Evolutionary conservation across 257 asterid genomes (phyloP), one percentile per base, ranked within the genome.

Genomic region (Solanum chiquidenum): DNA sequence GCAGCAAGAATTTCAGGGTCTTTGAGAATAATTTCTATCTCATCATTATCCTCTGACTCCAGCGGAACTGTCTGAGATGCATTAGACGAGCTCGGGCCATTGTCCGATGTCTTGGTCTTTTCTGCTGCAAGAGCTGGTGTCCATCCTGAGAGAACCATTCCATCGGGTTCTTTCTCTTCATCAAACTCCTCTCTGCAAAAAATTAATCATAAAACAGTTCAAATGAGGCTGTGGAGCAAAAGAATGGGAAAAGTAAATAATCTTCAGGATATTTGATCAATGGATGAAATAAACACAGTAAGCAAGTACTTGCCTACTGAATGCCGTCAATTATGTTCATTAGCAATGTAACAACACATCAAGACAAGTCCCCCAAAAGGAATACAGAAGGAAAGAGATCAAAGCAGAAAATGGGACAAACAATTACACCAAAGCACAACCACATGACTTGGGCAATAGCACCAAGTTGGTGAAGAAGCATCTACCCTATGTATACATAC

Each of bases 101-200:
- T 95, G 86, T 92, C 93, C 72, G 92, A 27, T n/a, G 75, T 7
- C 52, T 90, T 92, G 83, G 90, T 92, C 92, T 93, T 93, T 88
- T 92, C 95, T 34, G 76, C 85, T 5, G 91, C 91, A 82, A 66
- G 90, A 69, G 94, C 89, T 89, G 88, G 93, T 14, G 95, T 93
- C 99, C 98, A 97, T 87, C 99, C 99, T 3, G 93, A 90, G 75
- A 97, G 95, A 87, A 95, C 83, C 98, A 97, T 93, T 87, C 91
- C 98, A 86, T 97, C 99, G 2, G 99, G 98, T 92, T 96, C 99
- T 90, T 96, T 94, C 93, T 94, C 99, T 90, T 93, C 98, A 16
- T 97, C 99, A 85, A 96, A 97, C 87, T 93, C 97, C 86, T 94
- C 99, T 92, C 99, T 97, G 93, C 82, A 88, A 89, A 72, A 58